Evolutionary conservation across 345 rosid genomes (phyloP).

Genomic region (Clausena lansium): DNA sequence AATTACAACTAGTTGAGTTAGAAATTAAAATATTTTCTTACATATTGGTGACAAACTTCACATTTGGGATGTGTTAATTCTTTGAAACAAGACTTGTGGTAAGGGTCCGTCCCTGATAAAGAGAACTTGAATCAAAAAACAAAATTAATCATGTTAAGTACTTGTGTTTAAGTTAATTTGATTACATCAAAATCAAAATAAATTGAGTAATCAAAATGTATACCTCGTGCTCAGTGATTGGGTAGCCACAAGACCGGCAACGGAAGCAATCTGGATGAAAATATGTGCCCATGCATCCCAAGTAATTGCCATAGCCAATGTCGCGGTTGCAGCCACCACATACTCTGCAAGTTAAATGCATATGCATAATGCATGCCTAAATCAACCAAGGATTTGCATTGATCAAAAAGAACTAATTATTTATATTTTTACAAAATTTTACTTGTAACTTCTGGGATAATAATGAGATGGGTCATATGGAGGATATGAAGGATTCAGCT

Average conservation of each 20-base stretch:
- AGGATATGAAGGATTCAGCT: conserved; percentile 43
- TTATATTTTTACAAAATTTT: neutral
- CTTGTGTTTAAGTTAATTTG: neutral
- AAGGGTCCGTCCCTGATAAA: conserved; percentile 63
- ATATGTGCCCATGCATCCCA: conserved; percentile 77
- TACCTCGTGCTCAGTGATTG: conserved; percentile 89
- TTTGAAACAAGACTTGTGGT: conserved; percentile 90
- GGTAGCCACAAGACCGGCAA: conserved; percentile 62
- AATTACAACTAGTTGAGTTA: neutral
- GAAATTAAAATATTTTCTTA: conserved; percentile 33
- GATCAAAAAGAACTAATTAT: neutral
- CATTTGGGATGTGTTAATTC: conserved; percentile 92
- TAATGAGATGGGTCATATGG: conserved; percentile 50
- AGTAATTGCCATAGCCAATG: conserved; percentile 67
- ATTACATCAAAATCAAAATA: neutral
- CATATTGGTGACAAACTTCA: conserved; percentile 90
- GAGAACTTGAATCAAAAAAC: conserved; percentile 70
- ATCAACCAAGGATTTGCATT: neutral
- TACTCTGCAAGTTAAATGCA: conserved; percentile 40
- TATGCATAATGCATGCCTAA: neutral
- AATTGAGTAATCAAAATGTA: neutral
- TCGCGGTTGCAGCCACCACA: conserved; percentile 76
- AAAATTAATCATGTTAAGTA: conserved; percentile 16
- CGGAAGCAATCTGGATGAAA: conserved; percentile 92
- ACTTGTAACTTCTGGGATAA: conserved; percentile 52